Evolutionary conservation across 2,329 filamentous ascomycete species (phyloP), one percentile per base, ranked within the genome.

Genomic region (Elsinoe ampelina): DNA sequence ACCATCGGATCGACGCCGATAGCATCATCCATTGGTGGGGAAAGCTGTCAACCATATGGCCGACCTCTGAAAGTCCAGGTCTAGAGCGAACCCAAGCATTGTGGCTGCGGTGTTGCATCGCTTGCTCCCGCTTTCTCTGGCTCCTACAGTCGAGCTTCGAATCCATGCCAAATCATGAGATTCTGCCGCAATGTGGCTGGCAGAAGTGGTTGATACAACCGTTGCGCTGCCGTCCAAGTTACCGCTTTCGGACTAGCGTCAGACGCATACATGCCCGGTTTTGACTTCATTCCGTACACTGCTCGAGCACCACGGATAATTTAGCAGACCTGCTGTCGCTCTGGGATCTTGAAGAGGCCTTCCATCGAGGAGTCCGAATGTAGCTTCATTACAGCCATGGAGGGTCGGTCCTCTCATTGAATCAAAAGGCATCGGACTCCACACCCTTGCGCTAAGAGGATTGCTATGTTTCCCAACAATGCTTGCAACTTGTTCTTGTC

Each of bases 171-270:
- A 50, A 50, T 50, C 45, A 50, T 3, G 6, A 17, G 26, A 19
- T n/a, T 34, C 22, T 10, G 34, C 13, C 10, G 15, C 10, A 26
- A 13, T 50, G 45, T 50, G 45, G 45, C 45, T 50, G 45, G 45
- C 41, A 45, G 26, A 47, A 50, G 45, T 17, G 15, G 19, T 34
- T 50, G 45, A 50, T 50, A 50, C 34, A 34, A 50, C 45, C 45
- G 45, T 50, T 50, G 45, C 26, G 26, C 30, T 50, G 22, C 45
- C 45, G 45, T 35, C 7, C 26, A 34, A 11, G 35, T 50, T 50
- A 19, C 45, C 45, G 10, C 3, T 50, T 50, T 35, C 12, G 45
- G 45, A 12, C 15, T 50, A 50, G 45, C 45, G 45, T 35, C 26
- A 19, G 26, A 15, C 7, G 20, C 19, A 12, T 13, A 50, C n/a